These are phyloP conservation scores for Aspergillus latus DNA, from an alignment of 2,329 filamentous ascomycete genomes.

Conservation along the genomic window DNA sequence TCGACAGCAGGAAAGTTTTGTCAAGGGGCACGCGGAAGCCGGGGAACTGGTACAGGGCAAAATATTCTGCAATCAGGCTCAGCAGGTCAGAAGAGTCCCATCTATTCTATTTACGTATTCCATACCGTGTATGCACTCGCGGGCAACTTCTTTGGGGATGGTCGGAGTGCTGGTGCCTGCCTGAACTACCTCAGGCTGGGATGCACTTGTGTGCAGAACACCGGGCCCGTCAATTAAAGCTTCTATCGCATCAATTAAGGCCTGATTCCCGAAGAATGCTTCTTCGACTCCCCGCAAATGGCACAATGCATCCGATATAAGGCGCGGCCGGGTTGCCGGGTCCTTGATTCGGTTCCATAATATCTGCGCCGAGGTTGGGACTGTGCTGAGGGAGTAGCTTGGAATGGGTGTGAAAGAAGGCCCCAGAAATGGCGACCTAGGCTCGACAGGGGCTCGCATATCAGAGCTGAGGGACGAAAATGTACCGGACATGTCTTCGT, in stretches of 20 bases:
- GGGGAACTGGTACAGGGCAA: not conserved
- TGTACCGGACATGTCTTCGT: not conserved
- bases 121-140: not conserved
- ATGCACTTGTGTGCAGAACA: too few species aligned
- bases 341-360: not conserved
- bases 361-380: not conserved
- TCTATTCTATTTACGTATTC: too few species aligned
- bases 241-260: not conserved
- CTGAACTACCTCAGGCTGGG: too few species aligned
- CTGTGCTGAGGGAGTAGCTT: not conserved
- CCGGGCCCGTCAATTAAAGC: not conserved
- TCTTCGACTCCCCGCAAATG: not conserved
- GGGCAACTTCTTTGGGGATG: not conserved
- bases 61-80: not conserved
- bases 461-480: not conserved
- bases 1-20: not conserved
- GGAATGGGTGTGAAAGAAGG: too few species aligned
- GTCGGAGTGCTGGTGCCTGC: too few species aligned
- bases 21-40: not conserved
- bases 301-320: not conserved
- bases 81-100: not conserved
- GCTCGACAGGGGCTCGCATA: too few species aligned
- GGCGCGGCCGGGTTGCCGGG: not conserved
- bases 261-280: not conserved
- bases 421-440: too few species aligned